Evolutionary conservation across 2,329 filamentous ascomycete genomes (phyloP).

Genomic region (Aspergillus novoparasiticus): DNA sequence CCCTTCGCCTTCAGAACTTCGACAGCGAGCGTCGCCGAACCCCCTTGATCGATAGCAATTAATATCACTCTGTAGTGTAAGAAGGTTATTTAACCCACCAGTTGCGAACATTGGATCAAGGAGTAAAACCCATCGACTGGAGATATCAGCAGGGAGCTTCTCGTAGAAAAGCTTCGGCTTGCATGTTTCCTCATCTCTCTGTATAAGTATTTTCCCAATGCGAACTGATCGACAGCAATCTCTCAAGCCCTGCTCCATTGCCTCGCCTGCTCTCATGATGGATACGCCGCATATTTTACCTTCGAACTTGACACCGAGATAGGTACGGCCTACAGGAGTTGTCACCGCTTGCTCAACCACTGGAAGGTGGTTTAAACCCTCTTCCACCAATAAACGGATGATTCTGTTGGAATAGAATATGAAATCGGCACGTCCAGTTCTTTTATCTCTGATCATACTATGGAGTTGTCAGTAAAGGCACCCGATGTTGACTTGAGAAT

Average conservation of each 20-base stretch:
- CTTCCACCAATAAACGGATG: conserved; percentile 93
- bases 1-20: conserved; percentile 87
- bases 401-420: conserved; percentile 99
- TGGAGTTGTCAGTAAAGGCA: conserved; percentile 13
- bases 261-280: conserved; percentile 97
- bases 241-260: conserved; percentile 95
- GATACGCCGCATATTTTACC: conserved; percentile 98
- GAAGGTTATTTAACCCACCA: conserved; percentile 55
- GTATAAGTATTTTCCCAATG: conserved; percentile 98
- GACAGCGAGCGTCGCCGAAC: conserved; percentile 95
- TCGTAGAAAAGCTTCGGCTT: conserved; percentile 96
- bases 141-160: conserved; percentile 93
- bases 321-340: conserved; percentile 84
- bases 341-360: conserved; percentile 86
- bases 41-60: conserved; percentile 58
- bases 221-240: conserved; percentile 98
- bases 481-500: conserved; percentile 2
- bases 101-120: conserved; percentile 99
- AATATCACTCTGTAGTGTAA: background rate
- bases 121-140: conserved; percentile 87
- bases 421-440: conserved; percentile 90
- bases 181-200: conserved; percentile 92
- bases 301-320: conserved; percentile 90
- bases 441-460: conserved; percentile 93
- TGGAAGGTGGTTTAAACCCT: conserved; percentile 94